Evolutionary conservation across 75 land plant genomes (phyloP).

Genomic region (Sequoia sempervirens): DNA sequence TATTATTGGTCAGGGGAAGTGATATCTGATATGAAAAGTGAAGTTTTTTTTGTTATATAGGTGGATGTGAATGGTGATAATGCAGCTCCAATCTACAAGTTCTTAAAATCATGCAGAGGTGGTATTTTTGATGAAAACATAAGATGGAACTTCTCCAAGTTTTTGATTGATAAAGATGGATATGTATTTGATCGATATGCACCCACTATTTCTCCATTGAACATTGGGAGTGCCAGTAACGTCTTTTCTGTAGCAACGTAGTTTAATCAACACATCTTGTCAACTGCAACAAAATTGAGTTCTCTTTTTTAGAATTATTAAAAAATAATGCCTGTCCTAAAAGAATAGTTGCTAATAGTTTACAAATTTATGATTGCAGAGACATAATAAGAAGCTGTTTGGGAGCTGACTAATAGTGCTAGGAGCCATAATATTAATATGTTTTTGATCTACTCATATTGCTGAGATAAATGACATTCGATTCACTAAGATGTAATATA

Average conservation of each 20-base stretch:
- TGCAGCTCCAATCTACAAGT: constrained; percentile 58
- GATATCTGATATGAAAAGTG: neutral
- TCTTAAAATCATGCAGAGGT: constrained; percentile 48
- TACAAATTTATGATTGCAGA: constrained; percentile 24
- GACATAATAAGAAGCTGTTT: constrained; percentile 36
- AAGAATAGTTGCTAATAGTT: neutral
- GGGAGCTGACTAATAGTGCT: constrained; percentile 11
- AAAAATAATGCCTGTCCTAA: neutral
- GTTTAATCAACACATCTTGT: no score
- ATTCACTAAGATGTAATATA: no score
- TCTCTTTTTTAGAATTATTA: no score
- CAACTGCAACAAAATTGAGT: no score
- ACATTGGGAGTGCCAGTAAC: no score
- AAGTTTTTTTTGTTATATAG: constrained; percentile 10
- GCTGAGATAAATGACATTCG: neutral
- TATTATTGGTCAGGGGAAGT: neutral
- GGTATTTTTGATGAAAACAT: constrained; percentile 61
- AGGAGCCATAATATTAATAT: no score
- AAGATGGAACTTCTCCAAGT: constrained; percentile 89
- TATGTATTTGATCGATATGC: constrained; percentile 65
- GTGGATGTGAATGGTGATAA: constrained; percentile 61
- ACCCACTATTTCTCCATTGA: constrained; percentile 61
- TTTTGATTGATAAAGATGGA: constrained; percentile 69
- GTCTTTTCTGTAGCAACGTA: no score
- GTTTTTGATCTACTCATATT: neutral